A percentile compares a stretch with the other conserved stretches of the same genome.
These are phyloP conservation scores for Kodamaea jinghongensis DNA, from an alignment of 805 yeast species.

Conservation along the genomic window DNA sequence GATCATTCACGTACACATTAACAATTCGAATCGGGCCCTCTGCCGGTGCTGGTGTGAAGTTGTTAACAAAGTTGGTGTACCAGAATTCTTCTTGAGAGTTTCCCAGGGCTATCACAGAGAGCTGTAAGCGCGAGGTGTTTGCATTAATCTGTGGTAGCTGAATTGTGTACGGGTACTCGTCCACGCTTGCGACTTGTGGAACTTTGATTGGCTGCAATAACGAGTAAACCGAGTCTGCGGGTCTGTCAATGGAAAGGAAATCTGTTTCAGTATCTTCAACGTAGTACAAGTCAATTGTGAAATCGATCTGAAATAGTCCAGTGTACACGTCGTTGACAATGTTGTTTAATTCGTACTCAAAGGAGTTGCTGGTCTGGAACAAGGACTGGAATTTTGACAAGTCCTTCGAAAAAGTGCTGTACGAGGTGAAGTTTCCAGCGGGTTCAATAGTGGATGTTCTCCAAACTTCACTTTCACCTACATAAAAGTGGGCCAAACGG, in stretches of 20 bases:
- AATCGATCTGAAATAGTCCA: constrained; percentile 25
- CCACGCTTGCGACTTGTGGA: constrained; percentile 21
- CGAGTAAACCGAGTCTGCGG: constrained; percentile 41
- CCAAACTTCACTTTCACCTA: constrained; percentile 71
- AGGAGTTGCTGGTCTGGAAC: constrained; percentile 42
- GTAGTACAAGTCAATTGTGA: constrained; percentile 21
- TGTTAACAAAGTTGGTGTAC: constrained; percentile 63
- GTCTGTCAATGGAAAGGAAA: constrained; percentile 28
- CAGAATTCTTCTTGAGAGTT: constrained; percentile 82
- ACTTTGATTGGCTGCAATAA: constrained; percentile 19
- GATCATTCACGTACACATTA: constrained; percentile 58
- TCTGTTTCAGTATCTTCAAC: background rate
- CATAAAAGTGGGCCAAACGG: constrained; percentile 59
- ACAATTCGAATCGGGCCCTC: constrained; percentile 69
- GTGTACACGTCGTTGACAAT: constrained; percentile 40
- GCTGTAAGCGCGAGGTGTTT: constrained; percentile 58
- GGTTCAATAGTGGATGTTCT: constrained; percentile 80
- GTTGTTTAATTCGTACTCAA: constrained; percentile 66
- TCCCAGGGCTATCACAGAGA: constrained; percentile 68
- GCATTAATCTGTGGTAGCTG: constrained; percentile 44
- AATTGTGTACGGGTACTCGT: constrained; percentile 41
- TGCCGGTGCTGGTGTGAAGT: constrained; percentile 39
- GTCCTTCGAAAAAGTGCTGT: constrained; percentile 51
- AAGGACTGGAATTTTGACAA: constrained; percentile 53
- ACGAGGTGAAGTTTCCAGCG: constrained; percentile 42